Evolutionary conservation across 1,284 basidiomycete genomes (phyloP).

Genomic region (Moesziomyces sp.): DNA sequence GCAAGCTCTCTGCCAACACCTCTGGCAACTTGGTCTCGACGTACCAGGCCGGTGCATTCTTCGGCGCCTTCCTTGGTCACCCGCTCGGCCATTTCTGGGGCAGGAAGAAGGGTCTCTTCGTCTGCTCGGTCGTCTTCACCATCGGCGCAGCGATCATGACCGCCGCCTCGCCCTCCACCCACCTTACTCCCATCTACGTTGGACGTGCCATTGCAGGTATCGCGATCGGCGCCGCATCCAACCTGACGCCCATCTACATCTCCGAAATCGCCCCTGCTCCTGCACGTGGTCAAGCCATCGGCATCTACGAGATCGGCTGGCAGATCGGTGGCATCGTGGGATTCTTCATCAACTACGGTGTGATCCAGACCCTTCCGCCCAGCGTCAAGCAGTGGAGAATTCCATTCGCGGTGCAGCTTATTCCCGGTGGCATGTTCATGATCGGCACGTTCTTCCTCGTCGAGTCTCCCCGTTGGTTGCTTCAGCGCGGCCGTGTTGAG

Average conservation of each 20-base stretch:
- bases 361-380: slow-evolving; percentile 68
- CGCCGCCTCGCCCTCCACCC: slow-evolving; percentile 31
- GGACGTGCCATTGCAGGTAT: slow-evolving; percentile 69
- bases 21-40: slow-evolving; percentile 71
- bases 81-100: slow-evolving; percentile 42
- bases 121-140: slow-evolving; percentile 53
- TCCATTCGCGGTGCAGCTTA: slow-evolving; percentile 72
- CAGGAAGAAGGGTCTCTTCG: slow-evolving; percentile 49
- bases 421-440: slow-evolving; percentile 70
- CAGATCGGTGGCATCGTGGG: slow-evolving; percentile 69
- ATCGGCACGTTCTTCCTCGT: slow-evolving; percentile 70
- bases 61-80: slow-evolving; percentile 50
- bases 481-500: slow-evolving; percentile 70
- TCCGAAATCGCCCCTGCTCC: slow-evolving; percentile 68
- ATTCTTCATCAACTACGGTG: slow-evolving; percentile 69
- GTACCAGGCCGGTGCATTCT: slow-evolving; percentile 70
- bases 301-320: slow-evolving; percentile 71
- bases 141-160: slow-evolving; percentile 61
- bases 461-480: slow-evolving; percentile 76
- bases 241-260: slow-evolving; percentile 68
- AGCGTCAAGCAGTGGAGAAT: slow-evolving; percentile 70
- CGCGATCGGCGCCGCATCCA: slow-evolving; percentile 67
- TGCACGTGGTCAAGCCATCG: slow-evolving; percentile 72
- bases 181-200: slow-evolving; percentile 60
- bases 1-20: slow-evolving; percentile 62